phyloP scores from a whole-genome alignment of 1,284 basidiomycete genomes.

The Fistulinella cinereoalba region DNA sequence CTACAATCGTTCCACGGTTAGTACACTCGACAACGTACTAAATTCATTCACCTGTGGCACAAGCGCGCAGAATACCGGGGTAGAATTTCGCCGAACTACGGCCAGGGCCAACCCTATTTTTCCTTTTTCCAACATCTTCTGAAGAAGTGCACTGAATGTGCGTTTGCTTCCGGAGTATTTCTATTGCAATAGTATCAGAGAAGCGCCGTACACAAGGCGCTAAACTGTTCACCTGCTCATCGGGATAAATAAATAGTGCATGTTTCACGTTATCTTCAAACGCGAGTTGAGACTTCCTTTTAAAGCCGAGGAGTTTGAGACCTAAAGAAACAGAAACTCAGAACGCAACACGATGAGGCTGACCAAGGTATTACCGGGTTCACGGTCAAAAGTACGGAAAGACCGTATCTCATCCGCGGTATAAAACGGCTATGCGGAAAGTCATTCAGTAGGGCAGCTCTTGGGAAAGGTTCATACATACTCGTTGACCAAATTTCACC shows the following conservation, averaged over 20 bases:
- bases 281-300: slow-evolving; percentile 64
- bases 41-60: slow-evolving; percentile 73
- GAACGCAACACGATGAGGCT: no score
- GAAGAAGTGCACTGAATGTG: slow-evolving; percentile 85
- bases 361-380: slow-evolving; percentile 76
- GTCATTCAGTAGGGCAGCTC: slow-evolving; percentile 1
- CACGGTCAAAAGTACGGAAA: slow-evolving; percentile 76
- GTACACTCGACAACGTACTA: neutral
- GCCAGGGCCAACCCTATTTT: slow-evolving; percentile 81
- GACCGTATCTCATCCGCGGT: slow-evolving; percentile 79
- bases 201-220: neutral
- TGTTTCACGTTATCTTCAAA: slow-evolving; percentile 93
- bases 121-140: slow-evolving; percentile 78
- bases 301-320: slow-evolving; percentile 92
- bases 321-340: no score
- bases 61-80: slow-evolving; percentile 82
- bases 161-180: slow-evolving; percentile 87
- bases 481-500: slow-evolving; percentile 51
- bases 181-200: slow-evolving; percentile 36
- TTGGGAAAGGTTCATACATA: slow-evolving; percentile 20
- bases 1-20: slow-evolving; percentile 33
- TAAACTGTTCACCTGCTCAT: slow-evolving; percentile 66
- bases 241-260: slow-evolving; percentile 88
- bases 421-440: slow-evolving; percentile 68
- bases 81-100: slow-evolving; percentile 68